Evolutionary conservation across 768 basidiomycete genomes (phyloP).

Genomic region (Rhodosporidiobolus sp.): DNA sequence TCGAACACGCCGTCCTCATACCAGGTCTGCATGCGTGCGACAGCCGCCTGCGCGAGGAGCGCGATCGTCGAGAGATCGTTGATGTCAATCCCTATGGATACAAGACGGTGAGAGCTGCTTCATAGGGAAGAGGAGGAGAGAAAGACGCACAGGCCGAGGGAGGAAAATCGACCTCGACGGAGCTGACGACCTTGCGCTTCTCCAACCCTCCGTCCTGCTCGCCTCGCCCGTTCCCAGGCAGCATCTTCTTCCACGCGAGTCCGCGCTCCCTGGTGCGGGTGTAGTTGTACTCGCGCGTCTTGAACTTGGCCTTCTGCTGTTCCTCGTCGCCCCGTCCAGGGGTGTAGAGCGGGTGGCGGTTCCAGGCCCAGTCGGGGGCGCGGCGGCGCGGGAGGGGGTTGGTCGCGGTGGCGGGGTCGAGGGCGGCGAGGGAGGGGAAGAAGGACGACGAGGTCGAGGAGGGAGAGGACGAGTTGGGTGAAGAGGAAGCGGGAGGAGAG

Average conservation of each 20-base stretch:
- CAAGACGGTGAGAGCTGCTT: neutral
- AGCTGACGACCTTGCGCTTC: constrained; percentile 3
- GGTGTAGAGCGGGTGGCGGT: constrained; percentile 9
- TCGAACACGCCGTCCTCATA: constrained; percentile 26
- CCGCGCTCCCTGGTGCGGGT: neutral
- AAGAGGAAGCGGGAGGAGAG: neutral
- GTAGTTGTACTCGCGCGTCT: neutral
- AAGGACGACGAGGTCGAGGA: neutral
- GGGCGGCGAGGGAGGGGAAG: neutral
- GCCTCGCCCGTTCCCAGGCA: too few species aligned
- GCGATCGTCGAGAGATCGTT: constrained; percentile 26
- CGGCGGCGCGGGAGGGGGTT: neutral
- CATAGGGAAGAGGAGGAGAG: neutral
- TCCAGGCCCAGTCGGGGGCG: neutral
- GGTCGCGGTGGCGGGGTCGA: neutral
- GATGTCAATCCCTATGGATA: constrained; percentile 10
- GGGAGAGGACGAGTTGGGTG: too few species aligned
- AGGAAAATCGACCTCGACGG: constrained; percentile 4
- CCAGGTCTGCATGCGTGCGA: constrained; percentile 31
- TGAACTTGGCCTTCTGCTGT: neutral
- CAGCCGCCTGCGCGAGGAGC: constrained; percentile 12
- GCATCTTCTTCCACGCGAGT: neutral
- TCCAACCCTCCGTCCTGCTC: neutral
- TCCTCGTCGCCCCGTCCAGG: neutral
- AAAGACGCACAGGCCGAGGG: constrained; percentile 6